A percentile compares a stretch with the other conserved stretches of the same genome.
Evolutionary conservation across 2,329 filamentous ascomycete genomes (phyloP).

Genomic region (Cladosporium sp.): DNA sequence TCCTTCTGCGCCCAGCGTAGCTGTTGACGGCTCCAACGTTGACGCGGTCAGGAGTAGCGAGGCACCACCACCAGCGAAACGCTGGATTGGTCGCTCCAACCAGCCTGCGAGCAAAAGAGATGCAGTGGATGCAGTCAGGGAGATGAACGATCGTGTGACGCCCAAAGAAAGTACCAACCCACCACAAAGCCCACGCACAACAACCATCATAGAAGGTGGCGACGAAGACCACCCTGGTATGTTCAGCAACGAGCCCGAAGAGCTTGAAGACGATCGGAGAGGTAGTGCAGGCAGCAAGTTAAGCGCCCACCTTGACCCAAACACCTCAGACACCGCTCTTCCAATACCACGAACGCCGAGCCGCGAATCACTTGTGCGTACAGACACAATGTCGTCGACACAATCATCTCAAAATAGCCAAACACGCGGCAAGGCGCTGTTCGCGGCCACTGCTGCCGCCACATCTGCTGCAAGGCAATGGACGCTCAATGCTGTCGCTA

Average conservation of each 20-base stretch:
- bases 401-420: constrained; percentile 11
- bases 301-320: neutral
- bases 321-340: constrained; percentile 7
- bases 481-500: constrained; percentile 36
- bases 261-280: constrained; percentile 8
- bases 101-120: constrained; percentile 23
- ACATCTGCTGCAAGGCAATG: constrained; percentile 37
- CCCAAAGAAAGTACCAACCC: neutral
- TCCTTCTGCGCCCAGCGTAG: constrained; percentile 30
- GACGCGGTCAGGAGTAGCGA: constrained; percentile 32
- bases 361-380: constrained; percentile 11
- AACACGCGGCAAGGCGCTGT: constrained; percentile 30
- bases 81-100: constrained; percentile 17
- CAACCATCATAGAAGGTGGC: constrained; percentile 1
- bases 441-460: constrained; percentile 38
- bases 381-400: constrained; percentile 17
- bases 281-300: constrained; percentile 9
- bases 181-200: constrained; percentile 2
- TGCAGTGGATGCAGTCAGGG: constrained; percentile 35
- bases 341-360: constrained; percentile 13
- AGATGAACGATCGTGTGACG: constrained; percentile 28
- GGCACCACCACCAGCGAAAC: constrained; percentile 23
- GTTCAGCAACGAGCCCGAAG: constrained; percentile 3
- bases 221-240: neutral
- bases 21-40: constrained; percentile 34